A percentile compares a stretch with the other conserved stretches of the same genome.
Conservation (phyloP, 176 grass and related monocot species). For the Tillandsia fasciculata region DNA sequence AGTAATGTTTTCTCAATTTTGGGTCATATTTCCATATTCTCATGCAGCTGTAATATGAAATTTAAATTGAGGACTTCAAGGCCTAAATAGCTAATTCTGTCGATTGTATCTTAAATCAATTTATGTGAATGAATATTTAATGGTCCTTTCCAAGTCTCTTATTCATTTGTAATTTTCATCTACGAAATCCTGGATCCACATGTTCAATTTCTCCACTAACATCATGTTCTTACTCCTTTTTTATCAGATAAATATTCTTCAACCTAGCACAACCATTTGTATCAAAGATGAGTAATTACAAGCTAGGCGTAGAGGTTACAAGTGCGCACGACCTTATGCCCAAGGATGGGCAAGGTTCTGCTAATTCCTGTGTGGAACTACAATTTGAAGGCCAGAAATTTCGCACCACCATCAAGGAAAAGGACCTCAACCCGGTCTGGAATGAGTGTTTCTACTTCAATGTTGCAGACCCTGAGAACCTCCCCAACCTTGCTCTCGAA, state of each 20-base stretch:
- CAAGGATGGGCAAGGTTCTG: conserved; percentile 87
- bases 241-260: not conserved
- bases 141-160: not conserved
- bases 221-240: not conserved
- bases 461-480: conserved; percentile 54
- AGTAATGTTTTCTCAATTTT: too few relatives aligned
- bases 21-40: too few relatives aligned
- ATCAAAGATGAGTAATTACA: conserved; percentile 27
- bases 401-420: conserved; percentile 73
- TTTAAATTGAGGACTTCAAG: not conserved
- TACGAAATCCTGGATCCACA: not conserved
- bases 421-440: conserved; percentile 79
- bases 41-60: too few relatives aligned
- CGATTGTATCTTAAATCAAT: not conserved
- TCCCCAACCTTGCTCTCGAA: conserved; percentile 76
- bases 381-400: conserved; percentile 84
- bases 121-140: not conserved
- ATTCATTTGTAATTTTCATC: not conserved
- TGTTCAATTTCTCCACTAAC: not conserved
- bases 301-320: conserved; percentile 73
- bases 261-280: not conserved
- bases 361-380: conserved; percentile 72
- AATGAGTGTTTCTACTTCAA: conserved; percentile 86
- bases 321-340: conserved; percentile 93
- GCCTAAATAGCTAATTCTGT: not conserved